Evolutionary conservation across 192 early-diverging fungal species (phyloP).

Genomic region (Linderina pennispora): DNA sequence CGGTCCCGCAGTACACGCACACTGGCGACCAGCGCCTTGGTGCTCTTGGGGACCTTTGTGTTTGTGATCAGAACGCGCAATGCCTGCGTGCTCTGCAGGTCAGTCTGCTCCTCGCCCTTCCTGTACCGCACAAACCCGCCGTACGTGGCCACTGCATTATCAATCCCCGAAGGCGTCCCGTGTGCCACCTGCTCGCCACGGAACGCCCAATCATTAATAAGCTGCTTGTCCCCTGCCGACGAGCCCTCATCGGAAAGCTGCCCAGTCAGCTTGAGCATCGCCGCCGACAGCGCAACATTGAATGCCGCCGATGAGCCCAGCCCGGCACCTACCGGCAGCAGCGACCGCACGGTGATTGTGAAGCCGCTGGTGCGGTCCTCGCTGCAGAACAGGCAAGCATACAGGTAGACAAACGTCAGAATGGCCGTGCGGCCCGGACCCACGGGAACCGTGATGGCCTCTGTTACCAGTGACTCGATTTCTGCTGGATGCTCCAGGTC

Average conservation of each 20-base stretch:
- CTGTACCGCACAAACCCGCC: slow-evolving; percentile 76
- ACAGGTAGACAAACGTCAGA: slow-evolving; percentile 66
- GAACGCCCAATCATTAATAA: slow-evolving; percentile 89
- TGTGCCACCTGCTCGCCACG: slow-evolving; percentile 91
- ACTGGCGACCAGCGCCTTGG: slow-evolving; percentile 76
- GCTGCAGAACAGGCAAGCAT: slow-evolving; percentile 29
- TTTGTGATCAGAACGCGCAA: slow-evolving; percentile 82
- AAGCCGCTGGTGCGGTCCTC: slow-evolving; percentile 18
- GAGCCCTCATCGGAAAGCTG: slow-evolving; percentile 12
- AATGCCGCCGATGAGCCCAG: slow-evolving; percentile 95
- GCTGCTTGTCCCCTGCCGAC: slow-evolving; percentile 21
- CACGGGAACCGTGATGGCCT: background rate
- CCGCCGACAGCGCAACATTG: slow-evolving; percentile 71
- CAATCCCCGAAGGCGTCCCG: slow-evolving; percentile 91
- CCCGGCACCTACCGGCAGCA: slow-evolving; percentile 87
- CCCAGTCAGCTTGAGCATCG: slow-evolving; percentile 58
- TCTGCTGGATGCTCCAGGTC: slow-evolving; percentile 9
- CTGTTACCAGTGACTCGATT: background rate
- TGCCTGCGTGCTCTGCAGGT: slow-evolving; percentile 51
- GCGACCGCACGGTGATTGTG: slow-evolving; percentile 61
- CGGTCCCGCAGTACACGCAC: slow-evolving; percentile 54
- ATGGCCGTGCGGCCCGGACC: slow-evolving; percentile 46
- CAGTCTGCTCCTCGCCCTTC: slow-evolving; percentile 50
- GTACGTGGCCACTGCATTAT: slow-evolving; percentile 85
- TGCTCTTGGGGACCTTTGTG: slow-evolving; percentile 85